phyloP scores from a whole-genome alignment of 495 filamentous ascomycete species.

The Bacidia gigantensis region DNA sequence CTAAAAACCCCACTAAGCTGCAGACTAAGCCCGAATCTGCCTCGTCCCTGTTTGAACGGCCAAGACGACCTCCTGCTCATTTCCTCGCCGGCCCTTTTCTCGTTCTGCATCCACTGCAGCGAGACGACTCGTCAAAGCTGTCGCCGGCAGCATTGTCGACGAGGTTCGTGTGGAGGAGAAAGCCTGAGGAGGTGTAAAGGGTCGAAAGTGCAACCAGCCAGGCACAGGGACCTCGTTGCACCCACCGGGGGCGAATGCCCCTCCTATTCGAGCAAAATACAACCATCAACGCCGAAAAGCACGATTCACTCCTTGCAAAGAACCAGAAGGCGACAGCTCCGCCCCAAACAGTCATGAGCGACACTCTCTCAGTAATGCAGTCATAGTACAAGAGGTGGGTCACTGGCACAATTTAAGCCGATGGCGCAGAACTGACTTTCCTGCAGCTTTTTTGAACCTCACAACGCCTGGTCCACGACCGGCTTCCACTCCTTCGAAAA shows the following conservation, averaged over 20 bases:
- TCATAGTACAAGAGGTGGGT: not conserved
- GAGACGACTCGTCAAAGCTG: not conserved
- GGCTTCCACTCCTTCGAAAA: constrained; percentile 14
- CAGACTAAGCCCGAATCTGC: not conserved
- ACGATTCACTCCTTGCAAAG: not conserved
- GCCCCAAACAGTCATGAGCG: not conserved
- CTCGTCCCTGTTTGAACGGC: not conserved
- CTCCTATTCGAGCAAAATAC: not conserved
- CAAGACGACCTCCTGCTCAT: not conserved
- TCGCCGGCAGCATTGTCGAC: not conserved
- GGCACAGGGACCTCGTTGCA: not conserved
- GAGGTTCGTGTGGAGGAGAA: not conserved
- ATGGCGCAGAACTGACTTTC: constrained; percentile 1
- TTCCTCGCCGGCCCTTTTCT: not conserved
- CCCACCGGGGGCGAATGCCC: not conserved
- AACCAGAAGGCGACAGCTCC: not conserved
- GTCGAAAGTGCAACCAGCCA: not conserved
- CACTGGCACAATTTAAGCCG: constrained; percentile 1
- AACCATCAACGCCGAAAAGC: not conserved
- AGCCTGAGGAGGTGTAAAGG: not conserved
- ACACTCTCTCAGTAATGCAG: not conserved
- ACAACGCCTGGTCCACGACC: constrained; percentile 14
- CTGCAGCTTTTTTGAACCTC: constrained; percentile 4
- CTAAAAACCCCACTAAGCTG: not conserved
- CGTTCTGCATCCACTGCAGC: not conserved